Evolutionary conservation across 78 protist genomes (phyloP).

Genomic region (Guillardia theta): DNA sequence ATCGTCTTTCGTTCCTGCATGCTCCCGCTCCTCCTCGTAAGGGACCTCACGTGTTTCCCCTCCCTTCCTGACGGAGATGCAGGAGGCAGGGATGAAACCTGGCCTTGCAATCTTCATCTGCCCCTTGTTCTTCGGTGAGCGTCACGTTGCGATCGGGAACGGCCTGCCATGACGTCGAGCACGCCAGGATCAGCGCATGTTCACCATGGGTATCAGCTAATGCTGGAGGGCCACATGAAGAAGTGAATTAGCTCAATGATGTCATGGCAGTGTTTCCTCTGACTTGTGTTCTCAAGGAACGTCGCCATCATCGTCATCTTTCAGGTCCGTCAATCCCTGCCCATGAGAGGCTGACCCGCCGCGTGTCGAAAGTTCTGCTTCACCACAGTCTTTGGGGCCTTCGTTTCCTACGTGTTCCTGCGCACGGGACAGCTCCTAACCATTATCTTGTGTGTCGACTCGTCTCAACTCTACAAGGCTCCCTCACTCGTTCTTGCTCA

Average conservation of each 20-base stretch:
- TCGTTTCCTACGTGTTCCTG: neutral
- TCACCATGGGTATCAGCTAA: too few species aligned
- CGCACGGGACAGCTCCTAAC: neutral
- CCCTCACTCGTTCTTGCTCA: neutral
- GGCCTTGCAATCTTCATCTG: too few species aligned
- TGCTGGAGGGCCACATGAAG: too few species aligned
- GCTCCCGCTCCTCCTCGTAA: neutral
- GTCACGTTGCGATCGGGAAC: too few species aligned
- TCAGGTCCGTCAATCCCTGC: too few species aligned
- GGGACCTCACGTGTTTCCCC: neutral
- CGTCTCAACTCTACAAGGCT: neutral
- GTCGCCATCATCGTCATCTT: neutral
- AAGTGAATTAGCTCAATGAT: too few species aligned
- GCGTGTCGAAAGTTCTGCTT: neutral
- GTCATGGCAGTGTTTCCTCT: too few species aligned
- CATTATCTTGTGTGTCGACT: neutral
- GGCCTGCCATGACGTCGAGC: too few species aligned
- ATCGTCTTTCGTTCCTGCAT: neutral
- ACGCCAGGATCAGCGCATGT: too few species aligned
- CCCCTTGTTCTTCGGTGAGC: too few species aligned
- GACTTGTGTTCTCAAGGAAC: too few species aligned
- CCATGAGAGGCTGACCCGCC: neutral
- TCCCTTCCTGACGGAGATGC: neutral
- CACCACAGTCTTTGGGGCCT: neutral
- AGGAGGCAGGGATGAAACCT: too few species aligned